These are phyloP conservation scores for Chalciporus piperatus DNA, from an alignment of 768 basidiomycete species.

Conservation along the genomic window DNA sequence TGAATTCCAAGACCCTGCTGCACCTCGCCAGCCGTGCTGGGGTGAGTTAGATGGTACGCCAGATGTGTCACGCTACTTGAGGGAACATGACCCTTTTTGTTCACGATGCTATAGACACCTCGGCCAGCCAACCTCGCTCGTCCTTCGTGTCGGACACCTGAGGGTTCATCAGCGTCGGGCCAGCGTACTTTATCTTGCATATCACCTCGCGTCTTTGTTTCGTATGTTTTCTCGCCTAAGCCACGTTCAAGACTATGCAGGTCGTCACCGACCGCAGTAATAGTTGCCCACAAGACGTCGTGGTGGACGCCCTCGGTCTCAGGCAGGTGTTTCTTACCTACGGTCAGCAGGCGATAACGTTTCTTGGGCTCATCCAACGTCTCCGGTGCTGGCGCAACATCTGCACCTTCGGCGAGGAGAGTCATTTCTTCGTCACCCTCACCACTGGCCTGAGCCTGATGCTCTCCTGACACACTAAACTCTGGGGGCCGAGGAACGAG, in stretches of 20 bases:
- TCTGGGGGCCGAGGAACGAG: slow-evolving; percentile 54
- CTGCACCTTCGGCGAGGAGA: slow-evolving; percentile 42
- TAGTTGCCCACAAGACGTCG: slow-evolving; percentile 52
- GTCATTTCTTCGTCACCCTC: slow-evolving; percentile 39
- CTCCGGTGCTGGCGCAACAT: slow-evolving; percentile 46
- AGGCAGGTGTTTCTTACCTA: slow-evolving; percentile 61
- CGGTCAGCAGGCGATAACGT: slow-evolving; percentile 46
- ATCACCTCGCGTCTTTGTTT: slow-evolving; percentile 59
- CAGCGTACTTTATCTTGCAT: not conserved
- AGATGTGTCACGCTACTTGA: slow-evolving; percentile 52
- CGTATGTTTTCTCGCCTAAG: slow-evolving; percentile 50
- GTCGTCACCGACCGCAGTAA: slow-evolving; percentile 51
- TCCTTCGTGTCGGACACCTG: slow-evolving; percentile 51
- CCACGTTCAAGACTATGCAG: slow-evolving; percentile 45
- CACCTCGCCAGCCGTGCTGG: slow-evolving; percentile 47
- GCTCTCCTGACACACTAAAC: slow-evolving; percentile 28
- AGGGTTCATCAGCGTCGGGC: not conserved
- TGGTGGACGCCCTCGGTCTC: slow-evolving; percentile 37
- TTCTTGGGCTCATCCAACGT: slow-evolving; percentile 36
- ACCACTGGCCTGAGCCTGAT: slow-evolving; percentile 15
- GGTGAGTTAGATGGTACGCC: slow-evolving; percentile 59
- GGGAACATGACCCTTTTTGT: slow-evolving; percentile 41
- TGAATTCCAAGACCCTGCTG: slow-evolving; percentile 55
- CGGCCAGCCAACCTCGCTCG: slow-evolving; percentile 53
- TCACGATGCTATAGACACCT: slow-evolving; percentile 60